A percentile compares a stretch with the other conserved stretches of the same genome.
Conservation (phyloP, 345 rosid species). For the Erucastrum elatum region DNA sequence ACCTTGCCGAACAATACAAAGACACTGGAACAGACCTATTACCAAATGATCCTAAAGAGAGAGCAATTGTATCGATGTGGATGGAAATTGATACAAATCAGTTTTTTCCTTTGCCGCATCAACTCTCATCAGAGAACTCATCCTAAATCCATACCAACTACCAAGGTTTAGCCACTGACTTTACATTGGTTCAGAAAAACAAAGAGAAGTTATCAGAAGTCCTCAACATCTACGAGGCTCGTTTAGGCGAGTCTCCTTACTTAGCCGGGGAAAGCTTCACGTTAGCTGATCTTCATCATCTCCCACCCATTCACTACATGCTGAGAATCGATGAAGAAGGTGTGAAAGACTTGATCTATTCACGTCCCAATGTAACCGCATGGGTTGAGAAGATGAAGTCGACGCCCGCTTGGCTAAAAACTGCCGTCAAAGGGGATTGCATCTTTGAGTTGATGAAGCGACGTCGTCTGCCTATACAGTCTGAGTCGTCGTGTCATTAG, state of each 20-base stretch:
- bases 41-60: slow-evolving; percentile 14
- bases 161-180: slow-evolving; percentile 30
- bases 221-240: slow-evolving; percentile 47
- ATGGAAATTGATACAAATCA: slow-evolving; percentile 11
- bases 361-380: slow-evolving; percentile 15
- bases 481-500: slow-evolving; percentile 1
- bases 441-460: slow-evolving; percentile 20
- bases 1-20: slow-evolving; percentile 31
- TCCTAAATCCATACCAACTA: slow-evolving; percentile 22
- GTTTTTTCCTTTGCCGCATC: slow-evolving; percentile 11
- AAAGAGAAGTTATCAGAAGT: slow-evolving; percentile 36
- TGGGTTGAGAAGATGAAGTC: slow-evolving; percentile 18
- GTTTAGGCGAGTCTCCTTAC: slow-evolving; percentile 29
- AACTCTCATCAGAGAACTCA: slow-evolving; percentile 25
- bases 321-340: slow-evolving; percentile 6
- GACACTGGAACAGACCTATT: slow-evolving; percentile 24
- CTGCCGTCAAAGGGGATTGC: background rate
- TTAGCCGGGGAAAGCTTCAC: slow-evolving; percentile 23
- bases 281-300: slow-evolving; percentile 31
- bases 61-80: slow-evolving; percentile 8
- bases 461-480: background rate
- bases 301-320: slow-evolving; percentile 14
- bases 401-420: background rate
- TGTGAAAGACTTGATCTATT: background rate
- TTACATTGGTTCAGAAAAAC: slow-evolving; percentile 21